Evolutionary conservation across 768 basidiomycete genomes (phyloP).

Genomic region (Agaricus subrufescens): DNA sequence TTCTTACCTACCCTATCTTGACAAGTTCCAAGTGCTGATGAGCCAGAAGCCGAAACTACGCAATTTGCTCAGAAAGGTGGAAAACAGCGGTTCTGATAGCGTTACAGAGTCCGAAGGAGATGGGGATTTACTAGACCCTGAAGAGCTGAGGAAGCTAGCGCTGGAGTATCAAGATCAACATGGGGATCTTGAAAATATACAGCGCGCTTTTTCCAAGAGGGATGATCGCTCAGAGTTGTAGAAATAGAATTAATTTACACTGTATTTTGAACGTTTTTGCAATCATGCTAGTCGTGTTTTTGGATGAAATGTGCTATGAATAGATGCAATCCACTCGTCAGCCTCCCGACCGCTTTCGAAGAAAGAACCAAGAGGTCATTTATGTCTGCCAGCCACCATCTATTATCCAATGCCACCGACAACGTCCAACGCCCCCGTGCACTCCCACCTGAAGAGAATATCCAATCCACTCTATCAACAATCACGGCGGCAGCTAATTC

Average conservation of each 20-base stretch:
- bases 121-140: slow-evolving; percentile 46
- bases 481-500: not conserved
- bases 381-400: too few species aligned
- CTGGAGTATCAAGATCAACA: slow-evolving; percentile 40
- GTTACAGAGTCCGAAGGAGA: slow-evolving; percentile 52
- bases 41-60: slow-evolving; percentile 50
- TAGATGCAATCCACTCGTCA: not conserved
- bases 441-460: not conserved
- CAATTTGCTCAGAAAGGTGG: slow-evolving; percentile 40
- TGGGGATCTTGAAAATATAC: slow-evolving; percentile 52
- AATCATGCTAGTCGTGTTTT: not conserved
- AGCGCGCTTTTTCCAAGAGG: slow-evolving; percentile 11
- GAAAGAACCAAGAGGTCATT: too few species aligned
- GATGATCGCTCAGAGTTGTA: not conserved
- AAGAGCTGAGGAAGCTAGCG: slow-evolving; percentile 44
- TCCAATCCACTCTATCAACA: not conserved
- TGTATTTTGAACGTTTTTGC: slow-evolving; percentile 7
- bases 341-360: not conserved
- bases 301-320: not conserved
- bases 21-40: slow-evolving; percentile 39
- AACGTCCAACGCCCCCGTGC: not conserved
- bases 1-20: slow-evolving; percentile 49
- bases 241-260: not conserved
- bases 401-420: not conserved
- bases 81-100: slow-evolving; percentile 26